These are phyloP conservation scores for Neurospora africana DNA, from an alignment of 495 filamentous ascomycete genomes.

Conservation along the genomic window DNA sequence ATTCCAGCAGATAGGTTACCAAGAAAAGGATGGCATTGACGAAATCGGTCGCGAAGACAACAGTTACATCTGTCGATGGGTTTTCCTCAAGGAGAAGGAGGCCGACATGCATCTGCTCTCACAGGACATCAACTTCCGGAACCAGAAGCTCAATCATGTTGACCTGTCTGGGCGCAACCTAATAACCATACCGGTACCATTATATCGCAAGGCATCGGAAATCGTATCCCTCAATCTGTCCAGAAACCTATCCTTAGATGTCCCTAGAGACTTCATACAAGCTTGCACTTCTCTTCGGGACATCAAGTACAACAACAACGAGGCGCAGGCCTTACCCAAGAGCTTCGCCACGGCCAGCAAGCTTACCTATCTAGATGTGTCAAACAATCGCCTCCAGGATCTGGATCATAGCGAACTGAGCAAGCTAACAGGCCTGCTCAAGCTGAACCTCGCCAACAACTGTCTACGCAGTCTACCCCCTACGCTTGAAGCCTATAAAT, in stretches of 20 bases:
- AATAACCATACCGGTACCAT: constrained; percentile 84
- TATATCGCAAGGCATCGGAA: constrained; percentile 84
- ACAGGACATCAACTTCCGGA: constrained; percentile 69
- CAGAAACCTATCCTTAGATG: constrained; percentile 78
- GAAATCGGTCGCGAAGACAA: constrained; percentile 97
- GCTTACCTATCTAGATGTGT: constrained; percentile 83
- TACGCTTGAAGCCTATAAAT: constrained; percentile 69
- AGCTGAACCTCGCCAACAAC: constrained; percentile 90
- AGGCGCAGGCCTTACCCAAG: constrained; percentile 73
- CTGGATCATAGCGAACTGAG: constrained; percentile 73
- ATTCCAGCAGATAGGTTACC: constrained; percentile 86
- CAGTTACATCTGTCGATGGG: constrained; percentile 90
- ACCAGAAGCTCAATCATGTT: constrained; percentile 85
- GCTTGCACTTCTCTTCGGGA: constrained; percentile 84
- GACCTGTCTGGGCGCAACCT: constrained; percentile 87
- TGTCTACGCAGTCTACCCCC: constrained; percentile 62
- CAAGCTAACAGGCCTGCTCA: constrained; percentile 55
- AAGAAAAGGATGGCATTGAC: constrained; percentile 75
- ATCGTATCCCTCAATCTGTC: constrained; percentile 94
- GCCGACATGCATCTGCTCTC: constrained; percentile 54
- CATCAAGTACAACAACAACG: constrained; percentile 88
- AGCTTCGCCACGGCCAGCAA: constrained; percentile 74
- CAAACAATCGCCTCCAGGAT: constrained; percentile 83
- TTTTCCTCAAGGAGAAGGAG: constrained; percentile 79
- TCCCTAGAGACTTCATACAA: constrained; percentile 95